phyloP scores from a whole-genome alignment of 2,329 filamentous ascomycete genomes.

The Aspergillus aculeatinus region DNA sequence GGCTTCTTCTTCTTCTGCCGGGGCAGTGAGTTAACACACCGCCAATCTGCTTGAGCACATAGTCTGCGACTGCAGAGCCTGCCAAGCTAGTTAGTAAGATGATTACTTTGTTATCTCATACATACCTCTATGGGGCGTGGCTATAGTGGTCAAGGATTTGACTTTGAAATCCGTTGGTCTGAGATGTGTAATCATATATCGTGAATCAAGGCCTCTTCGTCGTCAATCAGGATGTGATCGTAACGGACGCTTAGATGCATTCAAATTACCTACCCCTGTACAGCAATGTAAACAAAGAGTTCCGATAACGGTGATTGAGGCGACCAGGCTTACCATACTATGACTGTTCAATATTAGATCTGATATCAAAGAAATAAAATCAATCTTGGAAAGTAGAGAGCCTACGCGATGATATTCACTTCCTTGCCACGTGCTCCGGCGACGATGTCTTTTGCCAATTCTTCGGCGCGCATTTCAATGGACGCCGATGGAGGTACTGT shows the following conservation, averaged over 20 bases:
- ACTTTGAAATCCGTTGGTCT: constrained; percentile 70
- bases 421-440: constrained; percentile 54
- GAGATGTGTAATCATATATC: constrained; percentile 63
- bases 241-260: neutral
- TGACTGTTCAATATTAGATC: constrained; percentile 33
- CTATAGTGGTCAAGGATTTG: constrained; percentile 64
- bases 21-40: constrained; percentile 34
- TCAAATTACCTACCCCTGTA: constrained; percentile 35
- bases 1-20: neutral
- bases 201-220: constrained; percentile 59
- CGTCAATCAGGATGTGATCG: constrained; percentile 11
- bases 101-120: neutral
- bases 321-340: constrained; percentile 47
- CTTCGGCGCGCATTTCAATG: constrained; percentile 58
- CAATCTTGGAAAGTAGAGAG: constrained; percentile 11
- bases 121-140: constrained; percentile 58
- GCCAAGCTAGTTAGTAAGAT: constrained; percentile 12
- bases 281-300: neutral
- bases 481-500: constrained; percentile 59
- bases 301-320: neutral
- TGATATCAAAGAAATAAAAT: neutral
- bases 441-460: constrained; percentile 54
- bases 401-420: constrained; percentile 65
- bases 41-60: constrained; percentile 59
- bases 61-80: constrained; percentile 63